Percentiles rank a stretch among this genome's conserved stretches.
These are phyloP conservation scores for Russula sp. DNA, from an alignment of 768 basidiomycete species.

Conservation along the genomic window DNA sequence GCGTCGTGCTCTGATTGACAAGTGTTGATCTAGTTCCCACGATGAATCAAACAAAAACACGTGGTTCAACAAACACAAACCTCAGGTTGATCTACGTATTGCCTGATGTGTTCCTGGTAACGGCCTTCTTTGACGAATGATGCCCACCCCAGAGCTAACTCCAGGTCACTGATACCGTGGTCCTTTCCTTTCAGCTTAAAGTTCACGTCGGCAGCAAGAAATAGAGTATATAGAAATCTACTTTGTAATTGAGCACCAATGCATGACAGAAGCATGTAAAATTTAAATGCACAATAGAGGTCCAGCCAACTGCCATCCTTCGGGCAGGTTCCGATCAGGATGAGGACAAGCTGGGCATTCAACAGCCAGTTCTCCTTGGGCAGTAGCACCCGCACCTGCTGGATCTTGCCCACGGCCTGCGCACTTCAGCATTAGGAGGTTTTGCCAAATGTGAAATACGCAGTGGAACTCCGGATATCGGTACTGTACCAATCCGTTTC, in stretches of 20 bases:
- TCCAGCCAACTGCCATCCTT: not conserved
- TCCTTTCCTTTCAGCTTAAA: constrained; percentile 10
- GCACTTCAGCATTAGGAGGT: not conserved
- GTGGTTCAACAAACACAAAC: not conserved
- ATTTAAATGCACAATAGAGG: too few relatives aligned
- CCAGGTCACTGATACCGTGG: not conserved
- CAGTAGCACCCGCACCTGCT: constrained; percentile 1
- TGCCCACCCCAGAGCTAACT: constrained; percentile 5
- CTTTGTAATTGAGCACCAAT: too few relatives aligned
- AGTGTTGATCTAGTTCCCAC: constrained; percentile 5
- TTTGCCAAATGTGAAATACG: not conserved
- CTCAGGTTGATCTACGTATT: not conserved
- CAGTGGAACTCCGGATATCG: constrained; percentile 7
- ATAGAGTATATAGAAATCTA: not conserved
- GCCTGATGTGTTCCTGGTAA: not conserved
- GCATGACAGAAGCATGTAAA: too few relatives aligned
- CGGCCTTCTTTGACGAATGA: not conserved
- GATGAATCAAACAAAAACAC: not conserved
- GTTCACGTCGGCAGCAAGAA: constrained; percentile 9
- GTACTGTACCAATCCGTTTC: not conserved
- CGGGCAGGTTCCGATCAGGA: constrained; percentile 8
- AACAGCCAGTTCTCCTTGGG: constrained; percentile 1
- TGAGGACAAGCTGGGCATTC: constrained; percentile 17
- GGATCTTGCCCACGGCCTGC: constrained; percentile 12
- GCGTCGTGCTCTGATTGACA: constrained; percentile 2